Base-by-base conservation (phyloP, 495 filamentous ascomycete genomes). In the Neurospora sp. region DNA sequence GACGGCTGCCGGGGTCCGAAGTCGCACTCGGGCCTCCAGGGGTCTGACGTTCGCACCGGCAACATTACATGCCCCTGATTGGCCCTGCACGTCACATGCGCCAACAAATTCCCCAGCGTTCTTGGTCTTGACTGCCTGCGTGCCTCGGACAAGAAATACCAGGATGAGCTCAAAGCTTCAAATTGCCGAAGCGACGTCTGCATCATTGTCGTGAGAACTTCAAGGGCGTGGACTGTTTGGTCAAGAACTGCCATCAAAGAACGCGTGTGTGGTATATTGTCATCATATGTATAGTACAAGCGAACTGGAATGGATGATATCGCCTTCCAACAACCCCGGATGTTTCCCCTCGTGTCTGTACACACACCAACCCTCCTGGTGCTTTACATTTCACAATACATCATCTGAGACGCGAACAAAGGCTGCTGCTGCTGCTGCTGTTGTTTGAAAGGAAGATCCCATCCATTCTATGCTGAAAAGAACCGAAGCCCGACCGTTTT, bases 381-480 rank as follows among this genome's bases (percentile, higher is more conserved):
- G 27, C 27, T 18, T 66, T 66, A 35, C 7, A 37, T 18, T 9
- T 35, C 54, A 66, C 27, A 35, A 35, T 16, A 66, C 54, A 66
- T 35, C 54, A 37, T 4, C 10, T 59, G 20, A 54, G 48, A 5
- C 48, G 48, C 48, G 20, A 54, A 54, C 40, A 41, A 35, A 18
- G 54, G 54, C 54, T 35, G 54, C 12, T 66, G 54, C 54, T 62
- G 48, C 27, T 27, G n/a, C 23, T 62, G 44, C n/a, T 48, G 48
- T 23, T 62, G 48, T 8, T 66, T 66, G 54, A 66, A 66, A 66
- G 27, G 54, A 66, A 66, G 54, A 66, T 66, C 66, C 76, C 76
- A 72, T 73, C 72, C 73, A 71, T 75, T 80, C 79, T 79, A 81
- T 80, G 76, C 74, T 79, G 77, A 78, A 77, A 77, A 76, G 27